Base-by-base conservation (phyloP, 768 basidiomycete genomes). In the Auricularia heimuer region DNA sequence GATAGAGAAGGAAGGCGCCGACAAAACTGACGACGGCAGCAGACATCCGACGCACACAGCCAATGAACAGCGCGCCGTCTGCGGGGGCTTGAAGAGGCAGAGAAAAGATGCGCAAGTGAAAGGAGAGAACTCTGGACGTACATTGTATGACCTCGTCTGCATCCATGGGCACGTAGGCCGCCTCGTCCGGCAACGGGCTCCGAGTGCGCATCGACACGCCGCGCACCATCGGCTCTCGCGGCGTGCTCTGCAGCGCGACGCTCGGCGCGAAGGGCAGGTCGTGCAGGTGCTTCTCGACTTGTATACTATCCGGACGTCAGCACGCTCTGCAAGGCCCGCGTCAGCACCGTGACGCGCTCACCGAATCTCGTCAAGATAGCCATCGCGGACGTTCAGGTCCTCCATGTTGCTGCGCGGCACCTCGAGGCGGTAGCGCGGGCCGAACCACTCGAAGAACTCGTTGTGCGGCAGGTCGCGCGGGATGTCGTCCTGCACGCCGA, bases 381-480 rank as follows among this genome's bases (percentile, higher is more conserved):
- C 84, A 69, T 95, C 89, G 67, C 82, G 84, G 66, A 87, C 75
- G 72, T 98, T 99, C 70, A 91, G 77, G 71, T 98, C 93, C 67
- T 97, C 94, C 90, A 96, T 92, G 71, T 98, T 98, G 71, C 90
- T 98, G 67, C 84, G 82, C 33, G 86, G 82, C 1, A 99, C 95
- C 71, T 98, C 95, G 44, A 99, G 80, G 67, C 94, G 82, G 75
- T 95, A 99, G 67, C 94, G 80, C 16, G 96, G 96, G 0, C 95
- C 97, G 73, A 95, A 98, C 88, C 94, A 99, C 74, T 98, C 96
- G 72, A 98, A 92, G 74, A 94, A 96, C 69, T 87, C 84, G 74
- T 88, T 91, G 85, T 86, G 93, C 1, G 90, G 91, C 65, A 94
- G 75, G 69, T 90, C 88, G 21, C 82, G 81, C 71, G 92, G 87